Percentiles rank a stretch among this genome's conserved stretches.
These are phyloP conservation scores for Kitagawia praeruptora DNA, from an alignment of 129 eudicot species.

Conservation along the genomic window DNA sequence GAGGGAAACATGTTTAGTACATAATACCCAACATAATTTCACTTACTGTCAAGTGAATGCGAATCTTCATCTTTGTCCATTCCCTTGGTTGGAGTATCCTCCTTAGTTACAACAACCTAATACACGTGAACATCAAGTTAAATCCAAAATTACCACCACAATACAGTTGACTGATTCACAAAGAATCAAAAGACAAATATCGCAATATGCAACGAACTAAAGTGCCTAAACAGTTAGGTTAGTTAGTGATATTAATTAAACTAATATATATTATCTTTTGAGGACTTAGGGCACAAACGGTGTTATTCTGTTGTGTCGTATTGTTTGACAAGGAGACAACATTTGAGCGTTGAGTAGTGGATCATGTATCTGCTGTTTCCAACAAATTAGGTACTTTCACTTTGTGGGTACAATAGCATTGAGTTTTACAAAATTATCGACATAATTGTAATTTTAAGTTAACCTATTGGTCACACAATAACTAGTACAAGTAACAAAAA, in stretches of 20 bases:
- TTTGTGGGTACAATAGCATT: too few species aligned
- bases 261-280: not conserved
- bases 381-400: too few species aligned
- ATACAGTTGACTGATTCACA: not conserved
- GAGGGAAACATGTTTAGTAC: not conserved
- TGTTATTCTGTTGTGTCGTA: not conserved
- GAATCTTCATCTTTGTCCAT: conserved; percentile 31
- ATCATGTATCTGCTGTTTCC: too few species aligned
- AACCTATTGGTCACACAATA: too few species aligned
- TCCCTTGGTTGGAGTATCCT: conserved; percentile 34
- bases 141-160: not conserved
- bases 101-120: conserved; percentile 46
- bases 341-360: not conserved
- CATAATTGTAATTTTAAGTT: too few species aligned
- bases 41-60: conserved; percentile 53
- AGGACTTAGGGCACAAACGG: not conserved
- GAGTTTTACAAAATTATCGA: too few species aligned
- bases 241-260: not conserved
- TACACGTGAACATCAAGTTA: not conserved
- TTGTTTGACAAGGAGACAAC: not conserved
- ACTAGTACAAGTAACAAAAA: not conserved
- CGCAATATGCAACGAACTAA: not conserved
- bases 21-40: conserved; percentile 15
- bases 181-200: not conserved
- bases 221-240: not conserved